Base-by-base conservation (phyloP, 164 flowering plant species). In the Chimonanthus praecox region DNA sequence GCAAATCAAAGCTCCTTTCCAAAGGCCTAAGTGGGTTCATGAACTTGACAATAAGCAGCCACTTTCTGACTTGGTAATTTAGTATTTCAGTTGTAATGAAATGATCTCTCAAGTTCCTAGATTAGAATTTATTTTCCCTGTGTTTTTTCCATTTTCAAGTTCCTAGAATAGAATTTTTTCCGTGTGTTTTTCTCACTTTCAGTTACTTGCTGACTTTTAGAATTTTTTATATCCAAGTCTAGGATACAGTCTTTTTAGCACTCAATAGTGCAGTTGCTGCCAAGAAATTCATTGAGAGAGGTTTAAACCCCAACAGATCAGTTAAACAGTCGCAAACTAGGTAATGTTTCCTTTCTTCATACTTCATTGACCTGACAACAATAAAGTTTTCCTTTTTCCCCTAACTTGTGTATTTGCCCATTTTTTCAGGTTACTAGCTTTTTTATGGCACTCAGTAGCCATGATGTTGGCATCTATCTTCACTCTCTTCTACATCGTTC, bases 1-100 rank as follows among this genome's bases (percentile, higher is more conserved):
- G 71, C 81, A 71, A 72, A 80, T 47, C 54, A 74, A 72, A 73
- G 64, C 58, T 70, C 74, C 78, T 66, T 49, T 73, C 46, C 91
- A 85, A 82, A 89, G 81, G 69, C 99, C 99, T 65, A 82, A 81
- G 76, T 96, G 99, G 99, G 78, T 88, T 77, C 73, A 85, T 71
- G 86, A 87, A 63, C 95, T 94, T 78, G 72, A 84, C 61, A 69
- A 73, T 60, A 86, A 80, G 78, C 80, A 82, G 68, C 79, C 81
- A 67, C 73, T 67, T 18, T 67, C 81, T 77, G 94, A 90, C 77
- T 81, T 92, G 97, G 99, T 96, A 89, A 82, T 47, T 50, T 75
- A 33, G 9, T 58, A 44, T 50, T 65, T 15, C 4, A 11, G 33
- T 4, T n/a, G 43, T 47, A 11, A 11, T 49, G 47, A 20, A 20